Conservation (phyloP, 2,329 filamentous ascomycete genomes). For the Aspergillus nomiae region DNA sequence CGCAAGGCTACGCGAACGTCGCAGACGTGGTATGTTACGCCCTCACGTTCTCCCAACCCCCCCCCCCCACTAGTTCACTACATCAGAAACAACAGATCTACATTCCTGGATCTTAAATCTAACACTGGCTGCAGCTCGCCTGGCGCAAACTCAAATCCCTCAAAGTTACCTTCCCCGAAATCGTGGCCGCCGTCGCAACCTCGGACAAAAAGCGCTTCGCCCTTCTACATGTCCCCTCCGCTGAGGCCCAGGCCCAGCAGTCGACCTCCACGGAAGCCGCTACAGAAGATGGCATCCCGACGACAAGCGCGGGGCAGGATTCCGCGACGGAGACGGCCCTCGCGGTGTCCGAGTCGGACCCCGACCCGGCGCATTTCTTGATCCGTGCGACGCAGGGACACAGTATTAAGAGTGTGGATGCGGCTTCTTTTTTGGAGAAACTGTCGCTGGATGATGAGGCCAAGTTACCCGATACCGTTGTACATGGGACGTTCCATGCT, state of each 20-base stretch:
- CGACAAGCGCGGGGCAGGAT: conserved; percentile 32
- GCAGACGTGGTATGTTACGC: neutral
- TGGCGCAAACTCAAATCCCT: conserved; percentile 67
- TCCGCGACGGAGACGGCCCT: conserved; percentile 38
- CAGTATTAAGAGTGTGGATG: conserved; percentile 71
- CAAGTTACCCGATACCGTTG: conserved; percentile 63
- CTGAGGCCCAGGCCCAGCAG: conserved; percentile 13
- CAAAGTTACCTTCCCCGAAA: conserved; percentile 72
- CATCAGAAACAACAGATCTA: neutral
- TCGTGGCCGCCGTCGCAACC: conserved; percentile 67
- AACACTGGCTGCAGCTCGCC: conserved; percentile 47
- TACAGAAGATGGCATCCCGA: conserved; percentile 11
- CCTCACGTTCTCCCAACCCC: neutral
- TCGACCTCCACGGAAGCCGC: conserved; percentile 14
- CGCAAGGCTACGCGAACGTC: no score
- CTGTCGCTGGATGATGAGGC: conserved; percentile 60
- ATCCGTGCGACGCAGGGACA: conserved; percentile 97
- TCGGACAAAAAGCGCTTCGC: conserved; percentile 93
- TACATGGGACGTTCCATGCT: conserved; percentile 87
- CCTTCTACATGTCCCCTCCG: conserved; percentile 60
- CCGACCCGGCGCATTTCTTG: conserved; percentile 70
- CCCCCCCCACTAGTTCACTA: neutral
- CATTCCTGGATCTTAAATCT: neutral
- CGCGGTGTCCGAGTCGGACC: conserved; percentile 47
- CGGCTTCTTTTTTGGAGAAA: conserved; percentile 69